A percentile compares a stretch with the other conserved stretches of the same genome.
These are phyloP conservation scores for Pseudocercospora eumusae DNA, from an alignment of 2,329 filamentous ascomycete genomes.

Conservation along the genomic window DNA sequence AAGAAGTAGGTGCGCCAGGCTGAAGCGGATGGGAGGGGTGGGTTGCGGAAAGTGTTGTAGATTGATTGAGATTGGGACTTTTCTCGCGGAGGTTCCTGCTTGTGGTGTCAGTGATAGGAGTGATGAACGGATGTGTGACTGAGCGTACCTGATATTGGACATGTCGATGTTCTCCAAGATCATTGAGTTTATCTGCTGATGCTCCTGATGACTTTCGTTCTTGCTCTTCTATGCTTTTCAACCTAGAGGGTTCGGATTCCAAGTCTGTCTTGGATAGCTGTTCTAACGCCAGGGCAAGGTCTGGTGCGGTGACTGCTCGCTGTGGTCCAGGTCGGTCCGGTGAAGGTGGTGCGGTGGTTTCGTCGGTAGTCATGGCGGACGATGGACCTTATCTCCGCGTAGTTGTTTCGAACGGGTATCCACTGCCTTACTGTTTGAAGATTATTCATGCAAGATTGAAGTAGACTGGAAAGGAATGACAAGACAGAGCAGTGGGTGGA, in stretches of 20 bases:
- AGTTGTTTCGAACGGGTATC: neutral
- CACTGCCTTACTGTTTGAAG: neutral
- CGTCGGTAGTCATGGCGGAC: neutral
- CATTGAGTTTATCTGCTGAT: constrained; percentile 18
- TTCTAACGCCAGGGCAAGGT: constrained; percentile 24
- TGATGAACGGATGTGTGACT: neutral
- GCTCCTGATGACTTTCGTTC: constrained; percentile 4
- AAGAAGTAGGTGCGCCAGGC: constrained; percentile 32
- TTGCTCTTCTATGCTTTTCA: constrained; percentile 12
- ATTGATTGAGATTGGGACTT: neutral
- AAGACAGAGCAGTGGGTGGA: neutral
- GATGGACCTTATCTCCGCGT: neutral
- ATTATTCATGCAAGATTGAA: neutral
- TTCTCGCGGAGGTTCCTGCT: constrained; percentile 1
- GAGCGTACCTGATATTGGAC: neutral
- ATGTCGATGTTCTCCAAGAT: constrained; percentile 15
- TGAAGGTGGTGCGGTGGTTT: constrained; percentile 29
- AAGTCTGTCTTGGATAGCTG: neutral
- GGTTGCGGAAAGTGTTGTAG: neutral
- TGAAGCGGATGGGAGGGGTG: constrained; percentile 17
- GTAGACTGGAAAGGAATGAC: neutral
- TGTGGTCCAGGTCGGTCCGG: constrained; percentile 38
- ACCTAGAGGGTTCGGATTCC: neutral
- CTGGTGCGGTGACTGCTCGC: constrained; percentile 25
- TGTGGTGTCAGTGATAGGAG: neutral